Conservation (phyloP, 108 stramenopile genomes). For the Pseudonitzschia pungens region DNA sequence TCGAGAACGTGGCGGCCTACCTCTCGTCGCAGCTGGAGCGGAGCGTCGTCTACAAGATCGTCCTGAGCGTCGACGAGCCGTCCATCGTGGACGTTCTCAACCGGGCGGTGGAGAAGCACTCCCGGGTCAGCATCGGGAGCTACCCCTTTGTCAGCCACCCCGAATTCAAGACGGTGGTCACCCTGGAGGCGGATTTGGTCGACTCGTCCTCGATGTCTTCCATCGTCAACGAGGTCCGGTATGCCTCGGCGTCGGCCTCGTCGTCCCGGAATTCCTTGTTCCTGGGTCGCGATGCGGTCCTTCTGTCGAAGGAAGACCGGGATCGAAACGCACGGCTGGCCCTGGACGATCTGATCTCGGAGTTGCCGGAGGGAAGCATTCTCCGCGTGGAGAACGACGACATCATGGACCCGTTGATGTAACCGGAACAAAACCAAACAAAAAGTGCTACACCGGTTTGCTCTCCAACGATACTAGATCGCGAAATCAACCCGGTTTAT, state of each 20-base stretch:
- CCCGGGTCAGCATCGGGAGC: constrained; percentile 74
- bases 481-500: too few relatives aligned
- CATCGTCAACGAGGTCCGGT: not conserved
- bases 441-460: too few relatives aligned
- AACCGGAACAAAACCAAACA: too few relatives aligned
- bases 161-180: constrained; percentile 79
- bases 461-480: too few relatives aligned
- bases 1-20: constrained; percentile 72
- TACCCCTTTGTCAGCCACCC: constrained; percentile 83
- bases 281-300: constrained; percentile 21
- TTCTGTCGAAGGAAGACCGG: constrained; percentile 28
- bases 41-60: constrained; percentile 60
- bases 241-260: not conserved
- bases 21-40: constrained; percentile 61
- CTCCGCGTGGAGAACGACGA: constrained; percentile 72
- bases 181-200: constrained; percentile 66
- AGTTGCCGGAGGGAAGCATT: constrained; percentile 71
- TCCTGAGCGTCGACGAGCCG: constrained; percentile 66
- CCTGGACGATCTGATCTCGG: constrained; percentile 69
- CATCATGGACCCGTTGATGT: constrained; percentile 40
- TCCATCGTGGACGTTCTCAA: constrained; percentile 72
- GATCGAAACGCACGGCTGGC: constrained; percentile 66
- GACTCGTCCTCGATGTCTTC: not conserved
- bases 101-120: constrained; percentile 62
- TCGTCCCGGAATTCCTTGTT: constrained; percentile 34